Evolutionary conservation across 352 stramenopile species (phyloP).

Genomic region (Phytophthora ramorum): DNA sequence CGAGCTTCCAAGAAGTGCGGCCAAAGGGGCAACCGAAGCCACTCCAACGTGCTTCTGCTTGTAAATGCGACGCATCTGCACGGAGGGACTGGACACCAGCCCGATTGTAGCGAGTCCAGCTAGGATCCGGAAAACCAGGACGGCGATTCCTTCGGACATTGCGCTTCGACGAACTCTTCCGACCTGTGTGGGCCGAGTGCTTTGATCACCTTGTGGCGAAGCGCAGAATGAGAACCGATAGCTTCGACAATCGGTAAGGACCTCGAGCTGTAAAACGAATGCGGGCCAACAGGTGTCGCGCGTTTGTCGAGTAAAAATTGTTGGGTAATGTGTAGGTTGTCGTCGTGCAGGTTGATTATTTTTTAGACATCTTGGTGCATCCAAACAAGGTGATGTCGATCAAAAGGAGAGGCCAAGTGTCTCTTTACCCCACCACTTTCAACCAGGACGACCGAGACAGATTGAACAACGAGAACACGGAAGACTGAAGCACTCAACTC

Average conservation of each 20-base stretch:
- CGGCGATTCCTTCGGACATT: constrained; percentile 15
- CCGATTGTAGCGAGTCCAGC: constrained; percentile 24
- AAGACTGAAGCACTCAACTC: constrained; percentile 15
- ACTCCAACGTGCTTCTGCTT: constrained; percentile 39
- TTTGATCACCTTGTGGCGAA: constrained; percentile 2
- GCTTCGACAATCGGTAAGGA: neutral
- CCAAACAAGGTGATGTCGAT: constrained; percentile 19
- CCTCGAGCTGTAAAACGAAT: neutral
- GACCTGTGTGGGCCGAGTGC: neutral
- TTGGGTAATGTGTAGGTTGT: constrained; percentile 1
- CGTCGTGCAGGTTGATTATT: neutral
- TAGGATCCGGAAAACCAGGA: constrained; percentile 22
- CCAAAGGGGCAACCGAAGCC: constrained; percentile 43
- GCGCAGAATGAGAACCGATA: constrained; percentile 6
- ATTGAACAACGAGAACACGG: constrained; percentile 2
- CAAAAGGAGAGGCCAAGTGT: neutral
- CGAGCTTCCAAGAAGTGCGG: constrained; percentile 40
- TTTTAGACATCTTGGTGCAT: constrained; percentile 4
- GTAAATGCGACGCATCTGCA: constrained; percentile 43
- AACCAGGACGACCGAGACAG: neutral
- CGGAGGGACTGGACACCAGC: constrained; percentile 33
- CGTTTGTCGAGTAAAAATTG: neutral
- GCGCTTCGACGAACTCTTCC: neutral
- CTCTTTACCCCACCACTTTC: constrained; percentile 2
- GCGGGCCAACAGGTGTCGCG: constrained; percentile 3